Evolutionary conservation across 2,329 filamentous ascomycete genomes (phyloP), one percentile per base, ranked within the genome.

Genomic region (Aspergillus awamori): DNA sequence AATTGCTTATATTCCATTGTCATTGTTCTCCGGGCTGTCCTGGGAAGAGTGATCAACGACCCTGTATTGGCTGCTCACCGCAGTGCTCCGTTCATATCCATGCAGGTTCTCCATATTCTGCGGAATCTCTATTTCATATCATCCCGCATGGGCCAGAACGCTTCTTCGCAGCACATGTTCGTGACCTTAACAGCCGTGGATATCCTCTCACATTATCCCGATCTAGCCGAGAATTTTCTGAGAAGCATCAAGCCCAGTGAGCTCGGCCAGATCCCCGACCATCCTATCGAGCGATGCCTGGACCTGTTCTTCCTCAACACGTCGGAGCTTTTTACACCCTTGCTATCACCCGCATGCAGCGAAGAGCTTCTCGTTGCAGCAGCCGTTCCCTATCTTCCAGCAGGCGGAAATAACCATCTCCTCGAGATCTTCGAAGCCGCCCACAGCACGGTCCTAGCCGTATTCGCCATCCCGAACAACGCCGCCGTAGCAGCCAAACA

Each of bases 221-320:
- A 81, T 10, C 84, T 90, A 28, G 84, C 87, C 4, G 84, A 89
- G 62, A 81, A 84, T 20, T 91, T 96, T 68, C 78, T 96, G 24
- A 80, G 82, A 63, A 83, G 85, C 20, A 89, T 89, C 53, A 82
- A 84, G 60, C 86, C 86, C 5, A 75, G 76, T 45, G 79, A 84
- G 60, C 73, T 83, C 17, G 83, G 84, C 43, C 76, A 81, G 41
- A 86, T 90, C 33, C 85, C 89, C 0, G 77, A 79, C 5, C 85
- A 89, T 65, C 87, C 89, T 5, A 80, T 92, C 2, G 86, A 92
- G 67, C 84, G 90, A 60, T 89, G 85, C 17, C 80, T 94, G n/a
- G 90, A 95, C 72, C 84, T 96, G 15, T 97, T 92, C 79, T 96
- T 96, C 77, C 84, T 97, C 64, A 95, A 96, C 71, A 86, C 89